phyloP scores from a whole-genome alignment of 495 filamentous ascomycete species.

The Hypoxylon crocopeplum region DNA sequence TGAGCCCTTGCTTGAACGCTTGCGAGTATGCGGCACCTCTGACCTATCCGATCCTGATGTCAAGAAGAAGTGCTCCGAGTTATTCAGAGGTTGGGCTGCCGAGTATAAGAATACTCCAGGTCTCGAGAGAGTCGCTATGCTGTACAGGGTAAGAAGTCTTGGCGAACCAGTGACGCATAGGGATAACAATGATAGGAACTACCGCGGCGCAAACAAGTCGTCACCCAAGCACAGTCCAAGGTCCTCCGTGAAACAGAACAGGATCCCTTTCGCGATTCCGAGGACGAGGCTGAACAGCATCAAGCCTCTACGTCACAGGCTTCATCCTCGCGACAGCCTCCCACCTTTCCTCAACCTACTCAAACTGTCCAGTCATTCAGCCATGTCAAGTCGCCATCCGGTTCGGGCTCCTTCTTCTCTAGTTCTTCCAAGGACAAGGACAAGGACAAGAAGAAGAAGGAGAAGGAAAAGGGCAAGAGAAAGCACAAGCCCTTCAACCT shows the following conservation, averaged over 20 bases:
- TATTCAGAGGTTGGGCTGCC: conserved; percentile 88
- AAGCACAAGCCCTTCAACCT: conserved; percentile 73
- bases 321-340: conserved; percentile 43
- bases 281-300: conserved; percentile 56
- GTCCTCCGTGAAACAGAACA: conserved; percentile 77
- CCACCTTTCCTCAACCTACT: conserved; percentile 40
- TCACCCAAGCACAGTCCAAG: conserved; percentile 76
- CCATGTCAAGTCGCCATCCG: conserved; percentile 39
- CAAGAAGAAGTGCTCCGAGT: conserved; percentile 79
- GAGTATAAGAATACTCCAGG: conserved; percentile 83
- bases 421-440: conserved; percentile 52
- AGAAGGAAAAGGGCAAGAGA: conserved; percentile 56
- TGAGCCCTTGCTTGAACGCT: conserved; percentile 89
- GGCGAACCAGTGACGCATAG: not conserved
- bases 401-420: conserved; percentile 39
- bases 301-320: conserved; percentile 31
- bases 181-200: conserved; percentile 51
- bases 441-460: conserved; percentile 57
- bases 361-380: conserved; percentile 45
- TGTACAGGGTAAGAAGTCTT: conserved; percentile 68
- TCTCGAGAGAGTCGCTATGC: conserved; percentile 75
- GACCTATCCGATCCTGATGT: conserved; percentile 84
- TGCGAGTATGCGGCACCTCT: conserved; percentile 87
- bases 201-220: conserved; percentile 59
- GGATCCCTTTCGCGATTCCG: conserved; percentile 66